Evolutionary conservation across 257 asterid genomes (phyloP).

Genomic region (Fraxinus pennsylvanica): DNA sequence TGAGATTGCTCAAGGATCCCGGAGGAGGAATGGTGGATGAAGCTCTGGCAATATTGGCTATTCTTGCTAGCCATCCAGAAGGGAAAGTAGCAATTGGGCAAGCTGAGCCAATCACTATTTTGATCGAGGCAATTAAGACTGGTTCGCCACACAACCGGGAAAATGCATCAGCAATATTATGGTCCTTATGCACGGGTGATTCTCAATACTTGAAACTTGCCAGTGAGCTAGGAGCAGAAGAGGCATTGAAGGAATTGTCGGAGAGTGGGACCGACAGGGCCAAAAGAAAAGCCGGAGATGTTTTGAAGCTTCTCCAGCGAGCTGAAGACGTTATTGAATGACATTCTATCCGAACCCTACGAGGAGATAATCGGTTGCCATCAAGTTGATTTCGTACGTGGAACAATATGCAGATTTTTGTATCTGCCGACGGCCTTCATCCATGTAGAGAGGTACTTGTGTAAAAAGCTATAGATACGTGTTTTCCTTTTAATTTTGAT

Average conservation of each 20-base stretch:
- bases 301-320: constrained; percentile 74
- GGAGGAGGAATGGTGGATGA: constrained; percentile 98
- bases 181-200: constrained; percentile 77
- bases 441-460: constrained; percentile 1
- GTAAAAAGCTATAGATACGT: constrained; percentile 21
- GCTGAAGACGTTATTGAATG: constrained; percentile 52
- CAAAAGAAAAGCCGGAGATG: constrained; percentile 76
- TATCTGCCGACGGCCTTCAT: not conserved
- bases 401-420: not conserved
- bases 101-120: constrained; percentile 60
- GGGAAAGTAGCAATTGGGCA: constrained; percentile 71
- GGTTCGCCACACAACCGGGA: constrained; percentile 89
- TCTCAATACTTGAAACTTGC: constrained; percentile 46
- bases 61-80: constrained; percentile 87
- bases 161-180: constrained; percentile 79
- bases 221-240: constrained; percentile 78
- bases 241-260: constrained; percentile 72
- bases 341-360: constrained; percentile 2
- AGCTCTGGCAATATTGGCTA: constrained; percentile 81
- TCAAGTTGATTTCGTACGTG: not conserved
- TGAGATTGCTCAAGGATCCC: constrained; percentile 72
- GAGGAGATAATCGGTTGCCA: constrained; percentile 1
- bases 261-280: constrained; percentile 95
- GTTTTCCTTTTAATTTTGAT: not conserved
- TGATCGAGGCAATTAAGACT: constrained; percentile 75